Evolutionary conservation across 495 filamentous ascomycete species (phyloP), one percentile per base, ranked within the genome.

Genomic region (Eremomyces bilateralis): DNA sequence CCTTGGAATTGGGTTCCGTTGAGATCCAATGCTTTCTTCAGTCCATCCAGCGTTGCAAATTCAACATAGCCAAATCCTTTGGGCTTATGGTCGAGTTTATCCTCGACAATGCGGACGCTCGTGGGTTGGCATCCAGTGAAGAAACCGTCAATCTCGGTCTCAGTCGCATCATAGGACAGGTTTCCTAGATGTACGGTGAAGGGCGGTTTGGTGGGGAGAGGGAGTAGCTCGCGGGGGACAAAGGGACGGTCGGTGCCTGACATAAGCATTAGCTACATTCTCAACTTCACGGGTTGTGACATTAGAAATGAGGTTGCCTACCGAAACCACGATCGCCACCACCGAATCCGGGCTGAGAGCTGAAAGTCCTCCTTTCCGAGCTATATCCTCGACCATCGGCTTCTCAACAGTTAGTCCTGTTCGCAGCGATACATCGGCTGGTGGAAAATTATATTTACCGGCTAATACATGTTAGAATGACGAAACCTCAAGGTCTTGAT

Each of bases 51-150:
- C 27, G 73, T 76, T 37, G 63, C 73, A 48, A 94, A 97, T 49
- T 95, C 90, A 33, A 90, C 83, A 56, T 97, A 97, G 29, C 83
- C 88, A 49, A 97, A 97, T 27, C 88, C 88, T 64, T 97, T 97
- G 31, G 88, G 88, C 47, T 78, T 77, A 42, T 73, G 68, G 44
- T 82, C 79, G 53, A 90, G 60, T 50, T 81, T 85, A 56, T 97
- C 88, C 57, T 92, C 84, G 40, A 95, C 88, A 42, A 97, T 81
- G 45, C 88, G 77, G 36, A 97, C 81, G 47, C 71, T 94, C 12
- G 73, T 76, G 43, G 90, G 71, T 35, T 76, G 62, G 56, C 88
- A 97, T 21, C 62, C 79, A 20, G 62, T 52, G 51, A 97, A 92
- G 46, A 95, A 88, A 4, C 80, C 77, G 40, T 65, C 67, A 35